Base-by-base conservation (phyloP, 108 stramenopile genomes). In the Fragilaria crotonensis region DNA sequence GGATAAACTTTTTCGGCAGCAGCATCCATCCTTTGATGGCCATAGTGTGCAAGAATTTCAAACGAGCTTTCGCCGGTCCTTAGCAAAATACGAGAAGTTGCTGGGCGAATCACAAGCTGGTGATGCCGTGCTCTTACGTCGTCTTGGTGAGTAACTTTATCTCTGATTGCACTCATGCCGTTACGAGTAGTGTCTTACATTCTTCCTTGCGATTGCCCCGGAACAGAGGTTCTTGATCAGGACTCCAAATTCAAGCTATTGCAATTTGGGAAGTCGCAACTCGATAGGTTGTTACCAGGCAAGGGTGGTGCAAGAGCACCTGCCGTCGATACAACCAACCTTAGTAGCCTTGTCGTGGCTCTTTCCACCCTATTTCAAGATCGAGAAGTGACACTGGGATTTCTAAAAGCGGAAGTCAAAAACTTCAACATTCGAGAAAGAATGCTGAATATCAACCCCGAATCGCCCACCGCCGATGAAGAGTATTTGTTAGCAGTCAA, bases 31-130 rank as follows among this genome's bases (percentile, higher is more conserved):
- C 4, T 72, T 69, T 59, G 59, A 58, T 22, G 70, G 80, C 9
- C 64, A 58, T 19, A 55, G 67, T 45, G 61, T 54, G 0, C 14
- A 25, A 14, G 66, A 77, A 23, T 49, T 72, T 18, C 80, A 81
- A 63, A 30, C 32, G 22, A 17, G 36, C 9, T 68, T 71, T 63
- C 70, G 71, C 22, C 36, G 58, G 54, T 44, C 59, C 0, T 27
- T 81, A 25, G 31, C 14, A 25, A 62, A 64, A 21, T 81, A 75
- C 48, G 53, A 68, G 29, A 33, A 44, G 29, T 28, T 77, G 27
- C 48, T 81, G 27, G 18, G 21, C 1, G 47, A 66, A 25, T 74
- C 80, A 2, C 63, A 68, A 45, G 73, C 71, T 51, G 70, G 76
- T 28, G 80, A 77, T 52, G 31, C 54, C 23, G 54, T 64, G 1